Evolutionary conservation across 2,329 filamentous ascomycete genomes (phyloP).

Genomic region (Ophidiomyces ophidiicola): DNA sequence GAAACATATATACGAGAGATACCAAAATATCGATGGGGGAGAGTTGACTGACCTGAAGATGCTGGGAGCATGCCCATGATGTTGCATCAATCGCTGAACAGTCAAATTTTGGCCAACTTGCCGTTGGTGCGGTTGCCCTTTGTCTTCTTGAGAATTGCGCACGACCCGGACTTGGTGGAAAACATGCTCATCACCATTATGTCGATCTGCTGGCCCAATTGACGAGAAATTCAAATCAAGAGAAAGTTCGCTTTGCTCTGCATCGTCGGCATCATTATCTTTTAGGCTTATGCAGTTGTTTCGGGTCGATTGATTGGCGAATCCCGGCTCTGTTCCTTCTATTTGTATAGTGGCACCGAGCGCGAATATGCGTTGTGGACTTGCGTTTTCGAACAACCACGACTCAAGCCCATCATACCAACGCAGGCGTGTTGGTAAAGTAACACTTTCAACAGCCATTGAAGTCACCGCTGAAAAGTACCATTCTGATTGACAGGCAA

Average conservation of each 20-base stretch:
- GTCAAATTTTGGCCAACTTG: conserved; percentile 7
- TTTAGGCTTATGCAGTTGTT: not conserved
- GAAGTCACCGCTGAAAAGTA: conserved; percentile 65
- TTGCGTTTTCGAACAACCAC: conserved; percentile 45
- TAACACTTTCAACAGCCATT: conserved; percentile 64
- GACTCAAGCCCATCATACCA: conserved; percentile 28
- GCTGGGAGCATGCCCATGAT: conserved; percentile 1
- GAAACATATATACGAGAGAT: not conserved
- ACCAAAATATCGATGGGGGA: not conserved
- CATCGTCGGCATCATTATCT: conserved; percentile 2
- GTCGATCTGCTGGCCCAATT: not conserved
- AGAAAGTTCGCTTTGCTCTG: not conserved
- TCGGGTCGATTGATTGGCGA: not conserved
- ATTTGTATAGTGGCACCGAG: conserved; percentile 52
- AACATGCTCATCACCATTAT: conserved; percentile 4
- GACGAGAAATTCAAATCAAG: conserved; percentile 12
- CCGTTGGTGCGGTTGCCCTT: not conserved
- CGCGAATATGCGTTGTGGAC: conserved; percentile 67
- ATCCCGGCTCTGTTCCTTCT: conserved; percentile 20
- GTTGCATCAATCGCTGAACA: not conserved
- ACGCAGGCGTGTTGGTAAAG: conserved; percentile 54
- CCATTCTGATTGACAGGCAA: conserved; percentile 61
- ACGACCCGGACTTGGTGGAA: conserved; percentile 6
- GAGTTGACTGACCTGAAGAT: conserved; percentile 4
- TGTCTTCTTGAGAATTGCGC: conserved; percentile 6